Conservation (phyloP, 306 rosid species). For the Aeschynomene evenia region DNA sequence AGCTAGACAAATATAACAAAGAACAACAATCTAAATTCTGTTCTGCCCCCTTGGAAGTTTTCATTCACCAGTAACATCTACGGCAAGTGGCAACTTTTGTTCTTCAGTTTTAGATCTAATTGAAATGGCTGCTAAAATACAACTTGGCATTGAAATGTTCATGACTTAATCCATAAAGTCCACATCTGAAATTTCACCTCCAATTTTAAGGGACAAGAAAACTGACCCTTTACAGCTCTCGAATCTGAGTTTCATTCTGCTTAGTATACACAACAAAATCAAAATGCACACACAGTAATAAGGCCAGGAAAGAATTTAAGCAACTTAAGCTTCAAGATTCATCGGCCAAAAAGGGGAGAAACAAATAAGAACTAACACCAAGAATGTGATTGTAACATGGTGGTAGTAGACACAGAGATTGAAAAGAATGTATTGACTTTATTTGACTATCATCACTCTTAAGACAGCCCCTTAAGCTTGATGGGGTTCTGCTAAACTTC, state of each 20-base stretch:
- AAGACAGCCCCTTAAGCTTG: no score
- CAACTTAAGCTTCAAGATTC: neutral
- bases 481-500: no score
- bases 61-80: neutral
- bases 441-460: no score
- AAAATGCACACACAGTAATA: neutral
- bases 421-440: neutral
- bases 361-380: no score
- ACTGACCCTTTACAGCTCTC: neutral
- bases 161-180: neutral
- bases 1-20: neutral
- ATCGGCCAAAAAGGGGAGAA: no score
- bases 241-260: neutral
- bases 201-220: neutral
- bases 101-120: neutral
- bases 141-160: neutral
- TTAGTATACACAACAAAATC: neutral
- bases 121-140: neutral
- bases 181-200: neutral
- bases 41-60: neutral
- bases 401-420: neutral
- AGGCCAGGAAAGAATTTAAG: neutral
- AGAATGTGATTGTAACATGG: no score
- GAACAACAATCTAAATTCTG: slow-evolving; percentile 7
- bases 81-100: neutral